Percentiles rank a stretch among this genome's conserved stretches.
These are phyloP conservation scores for Leccinellum albellum DNA, from an alignment of 768 basidiomycete genomes.

Conservation along the genomic window DNA sequence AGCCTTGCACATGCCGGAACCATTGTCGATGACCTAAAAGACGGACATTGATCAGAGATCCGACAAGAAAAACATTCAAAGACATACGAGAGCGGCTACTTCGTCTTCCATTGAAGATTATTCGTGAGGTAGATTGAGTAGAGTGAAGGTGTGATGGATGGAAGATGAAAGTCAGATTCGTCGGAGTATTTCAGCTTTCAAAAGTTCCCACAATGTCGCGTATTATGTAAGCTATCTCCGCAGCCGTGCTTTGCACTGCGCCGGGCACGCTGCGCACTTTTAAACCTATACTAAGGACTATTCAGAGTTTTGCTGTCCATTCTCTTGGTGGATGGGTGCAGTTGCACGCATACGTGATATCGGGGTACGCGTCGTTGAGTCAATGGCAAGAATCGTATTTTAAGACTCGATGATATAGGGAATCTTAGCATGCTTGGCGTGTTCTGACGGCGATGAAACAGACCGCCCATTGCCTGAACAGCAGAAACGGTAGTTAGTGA, in stretches of 20 bases:
- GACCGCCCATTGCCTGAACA: too few relatives aligned
- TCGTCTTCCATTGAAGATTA: constrained; percentile 56
- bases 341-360: too few relatives aligned
- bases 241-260: background rate
- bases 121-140: constrained; percentile 22
- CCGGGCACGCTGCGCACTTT: too few relatives aligned
- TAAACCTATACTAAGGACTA: too few relatives aligned
- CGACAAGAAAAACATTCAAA: background rate
- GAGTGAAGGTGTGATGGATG: constrained; percentile 15
- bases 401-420: too few relatives aligned
- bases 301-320: too few relatives aligned
- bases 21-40: constrained; percentile 82
- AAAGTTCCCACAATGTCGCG: constrained; percentile 13
- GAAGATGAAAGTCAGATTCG: constrained; percentile 19
- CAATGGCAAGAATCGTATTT: too few relatives aligned
- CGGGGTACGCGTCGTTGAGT: too few relatives aligned
- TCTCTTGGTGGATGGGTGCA: too few relatives aligned
- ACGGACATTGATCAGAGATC: background rate
- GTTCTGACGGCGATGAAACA: too few relatives aligned
- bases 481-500: too few relatives aligned
- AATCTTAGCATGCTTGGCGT: too few relatives aligned
- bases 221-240: background rate
- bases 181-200: constrained; percentile 26
- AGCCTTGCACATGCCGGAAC: constrained; percentile 99
- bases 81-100: constrained; percentile 51